These are phyloP conservation scores for Apiospora aurea DNA, from an alignment of 2,329 filamentous ascomycete species.

Conservation along the genomic window DNA sequence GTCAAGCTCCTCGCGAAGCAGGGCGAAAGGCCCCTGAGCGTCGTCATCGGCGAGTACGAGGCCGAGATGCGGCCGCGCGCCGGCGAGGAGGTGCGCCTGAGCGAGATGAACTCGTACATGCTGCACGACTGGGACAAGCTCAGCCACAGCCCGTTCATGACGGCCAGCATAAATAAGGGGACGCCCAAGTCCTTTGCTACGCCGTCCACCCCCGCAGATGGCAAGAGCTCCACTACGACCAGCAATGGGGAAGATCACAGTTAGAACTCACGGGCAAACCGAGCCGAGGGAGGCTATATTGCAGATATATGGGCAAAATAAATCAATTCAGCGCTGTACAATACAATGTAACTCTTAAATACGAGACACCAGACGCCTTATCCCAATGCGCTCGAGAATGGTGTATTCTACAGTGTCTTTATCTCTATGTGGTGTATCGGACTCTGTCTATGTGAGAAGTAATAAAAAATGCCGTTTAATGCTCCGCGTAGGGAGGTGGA, in stretches of 20 bases:
- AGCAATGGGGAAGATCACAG: not conserved
- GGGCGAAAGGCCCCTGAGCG: slow-evolving; percentile 31
- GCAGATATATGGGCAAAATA: not conserved
- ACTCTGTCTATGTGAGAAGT: slow-evolving; percentile 6
- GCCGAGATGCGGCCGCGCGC: slow-evolving; percentile 53
- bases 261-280: not conserved
- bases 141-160: slow-evolving; percentile 41
- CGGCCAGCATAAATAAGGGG: slow-evolving; percentile 32
- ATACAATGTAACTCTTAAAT: not conserved
- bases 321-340: slow-evolving; percentile 3
- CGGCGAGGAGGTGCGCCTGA: slow-evolving; percentile 51
- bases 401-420: not conserved
- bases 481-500: slow-evolving; percentile 14
- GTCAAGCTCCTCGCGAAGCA: slow-evolving; percentile 39
- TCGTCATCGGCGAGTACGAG: slow-evolving; percentile 49
- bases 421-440: not conserved
- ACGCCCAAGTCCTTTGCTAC: slow-evolving; percentile 24
- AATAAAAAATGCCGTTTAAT: not conserved
- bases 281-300: too few species aligned
- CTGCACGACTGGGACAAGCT: slow-evolving; percentile 50
- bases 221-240: not conserved
- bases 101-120: slow-evolving; percentile 52
- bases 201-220: not conserved
- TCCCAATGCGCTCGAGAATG: not conserved
- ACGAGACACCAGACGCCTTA: slow-evolving; percentile 1